Base-by-base conservation (phyloP, 768 basidiomycete species). In the Suillus lakei region DNA sequence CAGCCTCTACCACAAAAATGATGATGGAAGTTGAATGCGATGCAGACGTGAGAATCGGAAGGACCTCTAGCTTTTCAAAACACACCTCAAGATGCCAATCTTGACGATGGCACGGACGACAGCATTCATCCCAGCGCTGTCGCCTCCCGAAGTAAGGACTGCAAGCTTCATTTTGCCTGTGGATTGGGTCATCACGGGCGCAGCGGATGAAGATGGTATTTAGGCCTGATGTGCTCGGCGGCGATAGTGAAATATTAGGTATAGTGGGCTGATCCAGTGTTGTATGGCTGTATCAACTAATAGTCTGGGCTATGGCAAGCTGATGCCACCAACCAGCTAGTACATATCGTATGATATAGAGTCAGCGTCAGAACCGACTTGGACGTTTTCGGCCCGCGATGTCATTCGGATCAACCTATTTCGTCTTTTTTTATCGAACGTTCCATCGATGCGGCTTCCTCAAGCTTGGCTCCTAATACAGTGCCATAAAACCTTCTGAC, bases 71-170 rank as follows among this genome's bases (percentile, higher is more conserved):
- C 10, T 46, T 23, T 65, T 65, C 6, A 32, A 46, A 43, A 79
- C 88, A 69, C 74, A 96, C 96, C 91, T 91, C 67, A 95, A 83
- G 69, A 99, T 98, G 39, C 91, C 95, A 69, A 89, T 89, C 79
- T 95, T 95, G 68, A 99, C 97, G 54, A 96, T 91, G 0, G 96
- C 86, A 70, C 98, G 92, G 61, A 99, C 97, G 63, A 89, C 93
- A 38, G 95, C 95, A 75, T 97, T 96, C 94, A 96, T 95, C 72
- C 98, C 98, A 61, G 98, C 96, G 79, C 93, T 95, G 83, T 99
- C 98, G 74, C 98, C 97, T 54, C 97, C 98, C 3, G 91, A 93
- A 1, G 98, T 99, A 68, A 99, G 87, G 59, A 97, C 91, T 1
- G 96, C 97, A 74, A 98, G 86, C 83, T 95, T 96, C 89, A 96